Evolutionary conservation across 2,329 filamentous ascomycete genomes (phyloP).

Genomic region (Stemphylium vesicarium): DNA sequence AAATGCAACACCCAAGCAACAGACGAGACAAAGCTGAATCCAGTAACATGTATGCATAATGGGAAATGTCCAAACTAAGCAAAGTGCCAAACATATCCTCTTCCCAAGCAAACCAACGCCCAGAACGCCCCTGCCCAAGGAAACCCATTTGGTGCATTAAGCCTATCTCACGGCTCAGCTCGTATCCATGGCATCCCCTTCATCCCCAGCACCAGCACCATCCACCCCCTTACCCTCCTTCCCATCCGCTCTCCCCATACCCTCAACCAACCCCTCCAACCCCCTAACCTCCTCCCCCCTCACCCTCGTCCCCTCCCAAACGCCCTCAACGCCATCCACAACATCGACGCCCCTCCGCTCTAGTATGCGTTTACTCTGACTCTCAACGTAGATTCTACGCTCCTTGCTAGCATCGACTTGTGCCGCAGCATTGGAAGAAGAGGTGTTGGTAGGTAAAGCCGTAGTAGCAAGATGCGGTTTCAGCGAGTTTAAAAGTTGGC

Average conservation of each 20-base stretch:
- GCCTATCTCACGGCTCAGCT: slow-evolving; percentile 5
- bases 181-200: slow-evolving; percentile 36
- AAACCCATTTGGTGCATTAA: no score
- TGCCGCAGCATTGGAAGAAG: background rate
- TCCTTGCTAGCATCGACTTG: slow-evolving; percentile 60
- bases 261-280: slow-evolving; percentile 37
- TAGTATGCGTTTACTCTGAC: slow-evolving; percentile 76
- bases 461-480: slow-evolving; percentile 65
- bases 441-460: slow-evolving; percentile 25
- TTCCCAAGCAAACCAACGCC: no score
- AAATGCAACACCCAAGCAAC: no score
- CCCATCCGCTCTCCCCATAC: slow-evolving; percentile 12
- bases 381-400: slow-evolving; percentile 82
- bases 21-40: no score
- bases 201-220: background rate
- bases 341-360: slow-evolving; percentile 73
- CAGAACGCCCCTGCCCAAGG: no score
- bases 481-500: slow-evolving; percentile 71
- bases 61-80: no score
- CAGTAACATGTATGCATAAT: no score
- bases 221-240: background rate
- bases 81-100: no score
- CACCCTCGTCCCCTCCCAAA: slow-evolving; percentile 33
- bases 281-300: slow-evolving; percentile 39
- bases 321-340: slow-evolving; percentile 43